phyloP scores from a whole-genome alignment of 768 basidiomycete genomes.

The Russula emetica region DNA sequence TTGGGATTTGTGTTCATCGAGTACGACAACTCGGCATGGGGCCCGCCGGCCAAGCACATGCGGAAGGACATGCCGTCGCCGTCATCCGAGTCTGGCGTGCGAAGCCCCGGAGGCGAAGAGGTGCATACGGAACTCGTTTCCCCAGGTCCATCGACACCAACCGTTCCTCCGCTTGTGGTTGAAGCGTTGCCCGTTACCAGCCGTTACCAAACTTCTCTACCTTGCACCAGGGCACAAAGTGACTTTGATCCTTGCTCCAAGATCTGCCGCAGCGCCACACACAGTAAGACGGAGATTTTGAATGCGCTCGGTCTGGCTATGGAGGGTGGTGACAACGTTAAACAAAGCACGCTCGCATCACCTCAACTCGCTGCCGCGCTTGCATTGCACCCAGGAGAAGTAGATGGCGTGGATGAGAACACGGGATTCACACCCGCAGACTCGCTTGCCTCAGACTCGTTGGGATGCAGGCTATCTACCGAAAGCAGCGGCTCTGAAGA shows the following conservation, averaged over 20 bases:
- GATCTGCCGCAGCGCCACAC: too few species aligned
- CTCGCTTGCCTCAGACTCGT: constrained; percentile 11
- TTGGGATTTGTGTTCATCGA: constrained; percentile 22
- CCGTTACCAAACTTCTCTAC: background rate
- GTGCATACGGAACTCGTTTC: background rate
- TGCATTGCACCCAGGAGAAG: constrained; percentile 6
- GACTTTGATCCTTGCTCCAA: background rate
- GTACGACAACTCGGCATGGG: constrained; percentile 20
- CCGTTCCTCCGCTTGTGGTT: background rate
- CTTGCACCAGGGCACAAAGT: background rate
- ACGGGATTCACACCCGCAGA: constrained; percentile 3
- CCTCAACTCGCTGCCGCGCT: constrained; percentile 13
- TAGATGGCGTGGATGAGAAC: background rate
- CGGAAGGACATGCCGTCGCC: constrained; percentile 10
- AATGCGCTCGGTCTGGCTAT: constrained; percentile 9
- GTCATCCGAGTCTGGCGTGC: background rate
- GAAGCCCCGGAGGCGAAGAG: background rate
- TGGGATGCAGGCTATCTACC: constrained; percentile 7
- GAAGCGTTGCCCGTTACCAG: background rate
- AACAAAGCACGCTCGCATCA: constrained; percentile 9
- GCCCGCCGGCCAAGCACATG: background rate
- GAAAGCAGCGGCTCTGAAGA: constrained; percentile 19
- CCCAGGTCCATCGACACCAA: background rate
- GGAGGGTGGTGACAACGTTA: background rate
- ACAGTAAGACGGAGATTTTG: background rate